Percentiles rank a stretch among this genome's conserved stretches.
These are phyloP conservation scores for Fusarium siculi DNA, from an alignment of 2,329 filamentous ascomycete species.

Conservation along the genomic window DNA sequence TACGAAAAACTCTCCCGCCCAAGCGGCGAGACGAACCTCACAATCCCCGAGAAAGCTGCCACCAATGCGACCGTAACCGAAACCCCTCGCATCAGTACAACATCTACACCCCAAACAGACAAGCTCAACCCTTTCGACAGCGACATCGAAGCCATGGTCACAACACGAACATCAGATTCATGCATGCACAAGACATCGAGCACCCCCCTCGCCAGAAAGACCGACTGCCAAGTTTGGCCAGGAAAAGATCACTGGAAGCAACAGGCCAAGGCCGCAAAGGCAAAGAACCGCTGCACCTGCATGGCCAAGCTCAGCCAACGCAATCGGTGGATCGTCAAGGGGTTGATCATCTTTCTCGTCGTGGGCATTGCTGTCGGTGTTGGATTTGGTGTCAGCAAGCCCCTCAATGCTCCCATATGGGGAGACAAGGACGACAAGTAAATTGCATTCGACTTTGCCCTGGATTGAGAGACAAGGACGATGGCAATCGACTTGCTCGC, in stretches of 20 bases:
- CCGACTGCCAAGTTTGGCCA: conserved; percentile 69
- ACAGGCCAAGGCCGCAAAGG: conserved; percentile 67
- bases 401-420: conserved; percentile 69
- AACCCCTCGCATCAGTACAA: conserved; percentile 49
- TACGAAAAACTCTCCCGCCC: conserved; percentile 43
- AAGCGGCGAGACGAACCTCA: conserved; percentile 39
- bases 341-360: conserved; percentile 60
- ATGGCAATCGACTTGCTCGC: neutral
- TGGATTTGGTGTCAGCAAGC: conserved; percentile 70
- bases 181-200: conserved; percentile 48
- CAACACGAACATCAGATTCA: conserved; percentile 41
- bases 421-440: conserved; percentile 47
- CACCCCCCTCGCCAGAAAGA: conserved; percentile 48
- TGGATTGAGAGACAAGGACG: neutral
- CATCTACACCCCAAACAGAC: conserved; percentile 58
- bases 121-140: conserved; percentile 65
- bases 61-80: conserved; percentile 38
- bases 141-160: conserved; percentile 65
- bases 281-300: conserved; percentile 61
- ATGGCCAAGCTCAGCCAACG: conserved; percentile 64
- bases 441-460: neutral
- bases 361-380: conserved; percentile 65
- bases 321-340: conserved; percentile 61
- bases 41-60: conserved; percentile 47
- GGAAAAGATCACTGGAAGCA: conserved; percentile 69